A percentile compares a stretch with the other conserved stretches of the same genome.
These are phyloP conservation scores for Brassica juncea DNA, from an alignment of 345 rosid species.

Conservation along the genomic window DNA sequence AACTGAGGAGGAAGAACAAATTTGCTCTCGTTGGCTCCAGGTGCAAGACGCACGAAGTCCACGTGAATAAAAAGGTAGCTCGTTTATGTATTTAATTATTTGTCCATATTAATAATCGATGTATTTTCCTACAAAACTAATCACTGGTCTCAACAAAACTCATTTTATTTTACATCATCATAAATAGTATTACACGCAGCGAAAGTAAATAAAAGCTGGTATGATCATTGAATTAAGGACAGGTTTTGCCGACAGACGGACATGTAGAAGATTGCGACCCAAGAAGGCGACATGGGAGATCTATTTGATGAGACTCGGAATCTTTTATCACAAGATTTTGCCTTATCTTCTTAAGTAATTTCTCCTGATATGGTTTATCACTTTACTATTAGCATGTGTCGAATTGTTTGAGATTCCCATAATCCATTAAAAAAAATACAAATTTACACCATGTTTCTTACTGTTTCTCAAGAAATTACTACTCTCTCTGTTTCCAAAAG, in stretches of 20 bases:
- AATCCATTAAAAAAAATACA: no score
- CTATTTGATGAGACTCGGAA: constrained; percentile 31
- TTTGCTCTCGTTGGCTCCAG: neutral
- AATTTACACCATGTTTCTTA: no score
- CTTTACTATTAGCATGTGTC: no score
- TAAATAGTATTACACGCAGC: neutral
- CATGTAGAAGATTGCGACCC: constrained; percentile 30
- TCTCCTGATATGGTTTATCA: neutral
- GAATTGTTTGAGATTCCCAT: no score
- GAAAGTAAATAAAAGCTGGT: constrained; percentile 20
- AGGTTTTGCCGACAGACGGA: constrained; percentile 27
- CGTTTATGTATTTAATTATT: constrained; percentile 1
- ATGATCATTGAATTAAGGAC: constrained; percentile 10
- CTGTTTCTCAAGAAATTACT: no score
- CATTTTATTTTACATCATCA: constrained; percentile 29
- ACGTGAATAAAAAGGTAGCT: constrained; percentile 7
- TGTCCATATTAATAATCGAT: neutral
- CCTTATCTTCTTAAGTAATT: constrained; percentile 7
- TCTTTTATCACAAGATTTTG: constrained; percentile 23
- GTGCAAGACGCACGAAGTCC: neutral
- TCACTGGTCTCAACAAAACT: constrained; percentile 6
- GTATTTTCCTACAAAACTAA: neutral
- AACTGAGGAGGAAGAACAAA: neutral
- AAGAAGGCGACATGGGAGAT: constrained; percentile 33
- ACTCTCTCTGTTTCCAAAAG: no score